A percentile compares a stretch with the other conserved stretches of the same genome.
Conservation (phyloP, 176 grass and related monocot genomes). For the Bolboschoenus planiculmis region DNA sequence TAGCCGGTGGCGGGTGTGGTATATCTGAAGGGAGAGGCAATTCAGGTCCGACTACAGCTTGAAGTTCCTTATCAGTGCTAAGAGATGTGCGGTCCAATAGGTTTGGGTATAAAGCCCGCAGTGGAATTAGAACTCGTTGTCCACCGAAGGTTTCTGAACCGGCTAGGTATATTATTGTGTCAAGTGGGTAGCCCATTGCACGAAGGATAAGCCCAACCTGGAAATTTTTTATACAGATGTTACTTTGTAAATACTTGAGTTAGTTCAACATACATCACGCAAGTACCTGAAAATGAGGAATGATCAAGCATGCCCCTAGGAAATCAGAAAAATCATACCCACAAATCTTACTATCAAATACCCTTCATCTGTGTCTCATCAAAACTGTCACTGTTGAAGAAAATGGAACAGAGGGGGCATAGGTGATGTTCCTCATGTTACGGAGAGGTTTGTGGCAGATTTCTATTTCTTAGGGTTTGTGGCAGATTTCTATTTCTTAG, state of each 20-base stretch:
- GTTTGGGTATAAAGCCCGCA: conserved; percentile 82
- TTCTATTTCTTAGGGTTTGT: no score
- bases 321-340: not conserved
- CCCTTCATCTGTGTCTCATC: not conserved
- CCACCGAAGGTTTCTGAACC: conserved; percentile 96
- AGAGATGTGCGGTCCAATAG: conserved; percentile 80
- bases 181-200: conserved; percentile 82
- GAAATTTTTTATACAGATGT: conserved; percentile 1
- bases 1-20: conserved; percentile 46
- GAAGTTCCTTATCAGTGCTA: conserved; percentile 57
- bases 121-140: conserved; percentile 78
- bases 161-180: conserved; percentile 86
- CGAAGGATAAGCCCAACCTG: conserved; percentile 92
- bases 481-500: no score
- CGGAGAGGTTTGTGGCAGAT: not conserved
- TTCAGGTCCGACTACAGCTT: conserved; percentile 74
- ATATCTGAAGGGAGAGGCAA: conserved; percentile 48
- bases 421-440: not conserved
- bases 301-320: not conserved
- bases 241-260: not conserved
- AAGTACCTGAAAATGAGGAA: not conserved
- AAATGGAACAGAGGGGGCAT: not conserved
- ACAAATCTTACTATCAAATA: not conserved
- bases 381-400: not conserved
- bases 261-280: not conserved